These are phyloP conservation scores for Limonium bicolor DNA, from an alignment of 148 eudicot genomes.

Conservation along the genomic window DNA sequence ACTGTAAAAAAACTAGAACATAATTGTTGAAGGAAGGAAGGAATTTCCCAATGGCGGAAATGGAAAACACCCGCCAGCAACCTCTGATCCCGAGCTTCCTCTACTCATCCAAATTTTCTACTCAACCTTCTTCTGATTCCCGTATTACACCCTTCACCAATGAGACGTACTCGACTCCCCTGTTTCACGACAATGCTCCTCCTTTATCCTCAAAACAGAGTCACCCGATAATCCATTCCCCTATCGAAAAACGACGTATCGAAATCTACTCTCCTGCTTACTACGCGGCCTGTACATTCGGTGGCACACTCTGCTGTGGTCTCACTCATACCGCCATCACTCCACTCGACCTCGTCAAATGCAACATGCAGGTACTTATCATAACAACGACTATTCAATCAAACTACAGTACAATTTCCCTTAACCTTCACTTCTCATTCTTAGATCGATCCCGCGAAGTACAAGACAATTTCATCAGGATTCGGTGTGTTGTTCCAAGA, in stretches of 20 bases:
- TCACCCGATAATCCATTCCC: too few species aligned
- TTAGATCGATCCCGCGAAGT: slow-evolving; percentile 56
- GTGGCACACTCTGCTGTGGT: slow-evolving; percentile 47
- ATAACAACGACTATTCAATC: too few species aligned
- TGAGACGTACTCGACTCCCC: not conserved
- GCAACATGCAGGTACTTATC: slow-evolving; percentile 88
- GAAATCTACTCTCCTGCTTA: slow-evolving; percentile 35
- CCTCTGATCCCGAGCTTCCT: slow-evolving; percentile 26
- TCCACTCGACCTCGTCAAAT: slow-evolving; percentile 67
- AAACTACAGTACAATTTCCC: too few species aligned
- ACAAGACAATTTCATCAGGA: slow-evolving; percentile 43
- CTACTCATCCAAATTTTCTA: too few species aligned
- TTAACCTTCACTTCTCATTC: not conserved
- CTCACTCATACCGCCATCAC: slow-evolving; percentile 63
- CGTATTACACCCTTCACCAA: too few species aligned
- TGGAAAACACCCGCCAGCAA: slow-evolving; percentile 4
- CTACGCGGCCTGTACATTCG: slow-evolving; percentile 42
- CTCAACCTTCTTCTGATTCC: too few species aligned
- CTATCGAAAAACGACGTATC: too few species aligned
- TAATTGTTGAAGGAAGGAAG: too few species aligned
- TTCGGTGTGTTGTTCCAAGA: slow-evolving; percentile 44
- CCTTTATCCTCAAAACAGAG: too few species aligned
- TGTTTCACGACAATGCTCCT: not conserved
- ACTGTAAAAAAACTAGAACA: too few species aligned
- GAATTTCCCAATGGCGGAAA: slow-evolving; percentile 8